phyloP scores from a whole-genome alignment of 2,329 filamentous ascomycete species.

The Leptographium procerum region DNA sequence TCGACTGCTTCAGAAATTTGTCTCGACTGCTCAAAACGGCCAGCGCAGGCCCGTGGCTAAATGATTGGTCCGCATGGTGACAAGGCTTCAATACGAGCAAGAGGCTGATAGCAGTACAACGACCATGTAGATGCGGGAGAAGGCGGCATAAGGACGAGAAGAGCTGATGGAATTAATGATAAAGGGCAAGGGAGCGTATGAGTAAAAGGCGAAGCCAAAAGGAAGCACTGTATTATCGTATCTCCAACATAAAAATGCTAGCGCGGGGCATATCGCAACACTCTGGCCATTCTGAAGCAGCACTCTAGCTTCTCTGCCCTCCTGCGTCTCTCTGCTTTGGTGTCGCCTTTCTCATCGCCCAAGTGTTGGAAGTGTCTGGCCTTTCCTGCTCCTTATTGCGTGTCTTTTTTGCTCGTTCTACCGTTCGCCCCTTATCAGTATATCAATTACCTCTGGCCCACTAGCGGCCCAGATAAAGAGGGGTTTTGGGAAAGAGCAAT shows the following conservation, averaged over 20 bases:
- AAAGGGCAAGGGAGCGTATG: neutral
- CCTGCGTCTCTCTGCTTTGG: too few relatives aligned
- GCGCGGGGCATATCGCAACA: neutral
- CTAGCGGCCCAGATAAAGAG: constrained; percentile 1
- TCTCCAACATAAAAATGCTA: neutral
- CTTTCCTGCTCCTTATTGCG: neutral
- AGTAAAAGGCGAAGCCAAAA: neutral
- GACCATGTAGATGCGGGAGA: neutral
- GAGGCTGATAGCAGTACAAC: neutral
- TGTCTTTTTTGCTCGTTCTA: neutral
- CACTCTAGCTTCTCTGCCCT: neutral
- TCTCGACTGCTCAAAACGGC: neutral
- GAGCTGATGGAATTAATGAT: neutral
- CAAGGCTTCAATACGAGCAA: constrained; percentile 1
- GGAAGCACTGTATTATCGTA: neutral
- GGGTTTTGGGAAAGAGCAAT: neutral
- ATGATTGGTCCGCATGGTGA: constrained; percentile 10
- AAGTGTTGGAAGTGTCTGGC: neutral
- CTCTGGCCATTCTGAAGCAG: neutral
- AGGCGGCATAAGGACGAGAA: neutral
- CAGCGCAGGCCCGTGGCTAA: constrained; percentile 9
- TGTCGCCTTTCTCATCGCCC: neutral
- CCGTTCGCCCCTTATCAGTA: neutral
- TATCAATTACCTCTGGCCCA: neutral
- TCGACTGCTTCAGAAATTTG: neutral